These are phyloP conservation scores for Lecanicillium sp. DNA, from an alignment of 2,329 filamentous ascomycete genomes.

Conservation along the genomic window DNA sequence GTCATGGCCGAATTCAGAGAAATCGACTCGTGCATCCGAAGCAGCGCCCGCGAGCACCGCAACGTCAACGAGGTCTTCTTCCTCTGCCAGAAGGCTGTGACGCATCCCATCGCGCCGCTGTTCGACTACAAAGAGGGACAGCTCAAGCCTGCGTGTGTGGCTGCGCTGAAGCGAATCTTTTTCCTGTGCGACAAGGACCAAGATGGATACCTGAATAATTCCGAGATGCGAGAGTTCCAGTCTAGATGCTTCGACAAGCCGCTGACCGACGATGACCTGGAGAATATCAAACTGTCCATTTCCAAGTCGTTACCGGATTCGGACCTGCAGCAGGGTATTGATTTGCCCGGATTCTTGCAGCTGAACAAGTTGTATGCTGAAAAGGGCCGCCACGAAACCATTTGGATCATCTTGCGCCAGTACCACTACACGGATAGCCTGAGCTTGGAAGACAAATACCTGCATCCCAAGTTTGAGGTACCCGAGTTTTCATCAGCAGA, in stretches of 20 bases:
- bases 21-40: slow-evolving; percentile 94
- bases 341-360: slow-evolving; percentile 75
- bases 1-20: slow-evolving; percentile 99
- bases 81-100: slow-evolving; percentile 95
- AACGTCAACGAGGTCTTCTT: slow-evolving; percentile 98
- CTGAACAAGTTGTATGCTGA: slow-evolving; percentile 95
- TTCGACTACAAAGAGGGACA: slow-evolving; percentile 91
- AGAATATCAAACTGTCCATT: slow-evolving; percentile 86
- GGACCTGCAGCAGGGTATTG: slow-evolving; percentile 63
- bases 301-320: slow-evolving; percentile 58
- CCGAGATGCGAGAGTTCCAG: slow-evolving; percentile 88
- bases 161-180: slow-evolving; percentile 83
- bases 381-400: slow-evolving; percentile 94
- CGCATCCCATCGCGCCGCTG: slow-evolving; percentile 89
- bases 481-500: slow-evolving; percentile 89
- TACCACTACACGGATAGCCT: slow-evolving; percentile 96
- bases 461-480: slow-evolving; percentile 91
- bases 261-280: slow-evolving; percentile 70
- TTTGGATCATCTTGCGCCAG: slow-evolving; percentile 92
- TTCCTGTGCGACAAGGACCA: slow-evolving; percentile 96
- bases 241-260: slow-evolving; percentile 86
- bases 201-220: slow-evolving; percentile 83
- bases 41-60: slow-evolving; percentile 82
- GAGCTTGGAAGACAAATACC: slow-evolving; percentile 81
- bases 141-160: slow-evolving; percentile 82